These are phyloP conservation scores for Termitomyces sp. DNA, from an alignment of 768 basidiomycete species.

Conservation along the genomic window DNA sequence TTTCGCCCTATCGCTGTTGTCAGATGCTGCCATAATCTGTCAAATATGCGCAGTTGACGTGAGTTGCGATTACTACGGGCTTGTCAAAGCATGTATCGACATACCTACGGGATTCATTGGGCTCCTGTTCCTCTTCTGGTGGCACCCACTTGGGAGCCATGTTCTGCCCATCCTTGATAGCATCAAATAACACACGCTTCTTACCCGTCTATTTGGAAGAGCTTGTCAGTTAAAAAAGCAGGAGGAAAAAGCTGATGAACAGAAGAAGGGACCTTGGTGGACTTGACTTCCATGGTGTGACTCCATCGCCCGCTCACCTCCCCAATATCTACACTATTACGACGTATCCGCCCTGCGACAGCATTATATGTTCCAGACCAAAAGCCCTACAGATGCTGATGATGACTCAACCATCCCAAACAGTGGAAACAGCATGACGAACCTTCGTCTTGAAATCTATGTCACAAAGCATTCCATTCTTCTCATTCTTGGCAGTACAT, in stretches of 20 bases:
- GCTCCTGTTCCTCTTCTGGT: conserved; percentile 84
- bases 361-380: conserved; percentile 97
- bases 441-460: conserved; percentile 99
- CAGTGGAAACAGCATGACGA: conserved; percentile 6
- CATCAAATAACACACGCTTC: conserved; percentile 84
- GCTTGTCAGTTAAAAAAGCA: background rate
- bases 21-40: conserved; percentile 76
- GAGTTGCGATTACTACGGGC: background rate
- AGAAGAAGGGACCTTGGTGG: conserved; percentile 47
- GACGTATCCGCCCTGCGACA: conserved; percentile 76
- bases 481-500: conserved; percentile 81
- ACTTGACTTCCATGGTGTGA: conserved; percentile 82
- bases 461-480: conserved; percentile 69
- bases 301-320: conserved; percentile 92
- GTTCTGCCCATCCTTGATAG: conserved; percentile 65
- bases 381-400: conserved; percentile 63
- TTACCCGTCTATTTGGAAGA: conserved; percentile 46
- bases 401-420: background rate
- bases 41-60: background rate
- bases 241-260: background rate
- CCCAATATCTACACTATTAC: conserved; percentile 62
- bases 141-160: conserved; percentile 81
- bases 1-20: conserved; percentile 82
- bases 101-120: conserved; percentile 84
- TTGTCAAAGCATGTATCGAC: background rate